Conservation (phyloP, 257 asterid genomes). For the Petunia axillaris region DNA sequence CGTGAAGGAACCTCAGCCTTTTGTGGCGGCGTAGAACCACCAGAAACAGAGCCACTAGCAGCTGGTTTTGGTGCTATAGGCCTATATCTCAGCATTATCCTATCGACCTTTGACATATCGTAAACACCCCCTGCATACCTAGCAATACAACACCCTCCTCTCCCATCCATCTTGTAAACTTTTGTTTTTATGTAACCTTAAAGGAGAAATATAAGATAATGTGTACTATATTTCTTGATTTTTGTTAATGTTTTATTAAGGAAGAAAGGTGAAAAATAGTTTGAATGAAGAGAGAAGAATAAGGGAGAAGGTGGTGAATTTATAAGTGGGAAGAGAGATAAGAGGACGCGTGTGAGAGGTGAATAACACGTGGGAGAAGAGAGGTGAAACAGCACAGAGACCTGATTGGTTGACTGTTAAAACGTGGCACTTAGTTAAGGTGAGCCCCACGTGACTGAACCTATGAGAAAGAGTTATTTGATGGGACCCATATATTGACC, state of each 20-base stretch:
- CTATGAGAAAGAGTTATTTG: background rate
- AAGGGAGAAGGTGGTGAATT: background rate
- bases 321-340: conserved; percentile 22
- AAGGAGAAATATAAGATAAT: background rate
- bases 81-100: conserved; percentile 68
- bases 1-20: conserved; percentile 4
- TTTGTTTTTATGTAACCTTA: no score
- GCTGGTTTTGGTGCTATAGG: conserved; percentile 88
- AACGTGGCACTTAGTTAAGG: conserved; percentile 41
- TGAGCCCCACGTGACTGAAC: conserved; percentile 43
- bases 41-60: conserved; percentile 30
- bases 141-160: conserved; percentile 78
- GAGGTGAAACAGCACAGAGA: conserved; percentile 27
- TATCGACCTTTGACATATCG: conserved; percentile 52
- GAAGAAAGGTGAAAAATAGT: no score
- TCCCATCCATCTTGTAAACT: conserved; percentile 44
- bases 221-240: background rate
- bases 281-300: background rate
- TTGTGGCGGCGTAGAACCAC: conserved; percentile 37
- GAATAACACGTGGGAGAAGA: conserved; percentile 44
- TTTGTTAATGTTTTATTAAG: no score
- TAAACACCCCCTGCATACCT: conserved; percentile 55
- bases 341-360: conserved; percentile 34
- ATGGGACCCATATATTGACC: conserved; percentile 29
- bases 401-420: conserved; percentile 37